Evolutionary conservation across 768 basidiomycete species (phyloP).

Genomic region (Lenzites betulinus): DNA sequence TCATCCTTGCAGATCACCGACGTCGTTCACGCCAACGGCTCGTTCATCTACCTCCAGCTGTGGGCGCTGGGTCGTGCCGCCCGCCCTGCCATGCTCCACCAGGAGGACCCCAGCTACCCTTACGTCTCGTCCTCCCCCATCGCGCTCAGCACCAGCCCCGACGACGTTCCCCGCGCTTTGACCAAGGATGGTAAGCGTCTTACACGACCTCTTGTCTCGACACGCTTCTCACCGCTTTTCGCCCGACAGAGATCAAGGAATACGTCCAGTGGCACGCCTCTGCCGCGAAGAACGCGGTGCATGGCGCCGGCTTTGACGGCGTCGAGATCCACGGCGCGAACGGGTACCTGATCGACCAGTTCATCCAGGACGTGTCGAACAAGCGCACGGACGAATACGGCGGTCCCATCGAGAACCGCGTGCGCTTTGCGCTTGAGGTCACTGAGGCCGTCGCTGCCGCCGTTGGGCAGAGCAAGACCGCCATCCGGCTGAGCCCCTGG

Average conservation of each 20-base stretch:
- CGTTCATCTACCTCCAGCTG: conserved; percentile 54
- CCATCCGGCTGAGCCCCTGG: conserved; percentile 44
- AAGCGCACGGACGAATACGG: conserved; percentile 52
- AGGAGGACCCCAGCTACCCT: conserved; percentile 35
- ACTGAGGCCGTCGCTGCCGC: conserved; percentile 39
- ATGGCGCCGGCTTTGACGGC: conserved; percentile 32
- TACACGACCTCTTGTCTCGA: not conserved
- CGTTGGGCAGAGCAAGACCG: conserved; percentile 42
- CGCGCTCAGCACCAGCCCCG: conserved; percentile 19
- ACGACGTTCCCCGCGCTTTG: conserved; percentile 26
- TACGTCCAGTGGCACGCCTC: conserved; percentile 36
- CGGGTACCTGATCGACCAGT: conserved; percentile 43
- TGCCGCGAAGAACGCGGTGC: conserved; percentile 33
- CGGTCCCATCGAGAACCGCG: conserved; percentile 48
- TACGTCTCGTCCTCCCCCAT: conserved; percentile 26
- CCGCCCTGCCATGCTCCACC: conserved; percentile 33
- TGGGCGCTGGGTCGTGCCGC: conserved; percentile 56
- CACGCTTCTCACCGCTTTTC: not conserved
- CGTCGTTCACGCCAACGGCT: conserved; percentile 54
- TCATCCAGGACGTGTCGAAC: conserved; percentile 42
- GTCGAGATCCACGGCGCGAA: conserved; percentile 32
- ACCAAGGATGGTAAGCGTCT: conserved; percentile 22
- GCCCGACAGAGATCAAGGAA: conserved; percentile 35
- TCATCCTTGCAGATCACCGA: conserved; percentile 45
- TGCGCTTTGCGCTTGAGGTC: conserved; percentile 47